A percentile compares a stretch with the other conserved stretches of the same genome.
Conservation (phyloP, 2,329 filamentous ascomycete species). For the Hypoxylon sp. region DNA sequence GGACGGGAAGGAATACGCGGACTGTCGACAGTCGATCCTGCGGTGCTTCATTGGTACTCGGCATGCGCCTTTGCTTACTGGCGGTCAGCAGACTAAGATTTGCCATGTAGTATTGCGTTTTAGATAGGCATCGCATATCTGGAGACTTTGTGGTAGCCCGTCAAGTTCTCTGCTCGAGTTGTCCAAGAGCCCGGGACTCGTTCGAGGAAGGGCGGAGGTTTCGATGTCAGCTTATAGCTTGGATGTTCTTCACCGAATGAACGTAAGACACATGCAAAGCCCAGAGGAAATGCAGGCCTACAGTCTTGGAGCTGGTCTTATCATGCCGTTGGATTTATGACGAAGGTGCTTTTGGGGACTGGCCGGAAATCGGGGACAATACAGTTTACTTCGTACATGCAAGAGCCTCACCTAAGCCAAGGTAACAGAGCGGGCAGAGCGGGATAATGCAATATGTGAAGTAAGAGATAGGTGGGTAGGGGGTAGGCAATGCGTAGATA, state of each 20-base stretch:
- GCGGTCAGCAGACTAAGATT: neutral
- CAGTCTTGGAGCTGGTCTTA: neutral
- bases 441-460: too few species aligned
- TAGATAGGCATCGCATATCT: neutral
- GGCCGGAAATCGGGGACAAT: too few species aligned
- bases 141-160: conserved; percentile 9
- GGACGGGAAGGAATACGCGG: neutral
- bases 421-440: neutral
- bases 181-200: neutral
- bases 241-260: conserved; percentile 2
- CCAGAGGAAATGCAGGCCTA: conserved; percentile 5
- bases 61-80: neutral
- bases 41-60: neutral
- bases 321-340: conserved; percentile 18
- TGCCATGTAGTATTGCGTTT: neutral
- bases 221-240: conserved; percentile 16
- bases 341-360: too few species aligned
- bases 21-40: neutral
- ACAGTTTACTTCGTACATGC: too few species aligned
- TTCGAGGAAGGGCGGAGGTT: conserved; percentile 18
- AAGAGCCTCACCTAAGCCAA: conserved; percentile 24
- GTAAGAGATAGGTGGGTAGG: too few species aligned
- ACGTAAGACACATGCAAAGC: conserved; percentile 5
- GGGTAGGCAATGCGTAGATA: too few species aligned
- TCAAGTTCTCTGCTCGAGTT: neutral